These are phyloP conservation scores for Chytridium lagenaria DNA, from an alignment of 371 early-diverging fungal genomes.

Conservation along the genomic window DNA sequence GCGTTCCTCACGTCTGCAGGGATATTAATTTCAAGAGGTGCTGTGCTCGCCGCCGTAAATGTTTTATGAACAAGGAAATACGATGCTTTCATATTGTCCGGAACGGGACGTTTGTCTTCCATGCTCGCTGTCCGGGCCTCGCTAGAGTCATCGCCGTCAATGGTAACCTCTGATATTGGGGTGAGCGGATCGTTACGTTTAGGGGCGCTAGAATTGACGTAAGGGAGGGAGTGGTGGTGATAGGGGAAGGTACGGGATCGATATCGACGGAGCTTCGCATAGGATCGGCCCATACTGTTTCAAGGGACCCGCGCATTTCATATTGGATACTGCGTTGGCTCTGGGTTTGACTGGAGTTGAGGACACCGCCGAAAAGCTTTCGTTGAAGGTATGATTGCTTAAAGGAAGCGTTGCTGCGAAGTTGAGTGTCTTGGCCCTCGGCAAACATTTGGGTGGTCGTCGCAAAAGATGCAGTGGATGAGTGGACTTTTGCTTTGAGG, in stretches of 20 bases:
- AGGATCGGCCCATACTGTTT: background rate
- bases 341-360: background rate
- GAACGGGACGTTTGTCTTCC: conserved; percentile 4
- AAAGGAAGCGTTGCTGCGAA: background rate
- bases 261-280: background rate
- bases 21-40: conserved; percentile 13
- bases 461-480: background rate
- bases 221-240: background rate
- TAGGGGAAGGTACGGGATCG: background rate
- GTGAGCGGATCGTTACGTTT: background rate
- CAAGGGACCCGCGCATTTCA: background rate
- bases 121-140: background rate
- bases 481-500: conserved; percentile 12
- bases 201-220: background rate
- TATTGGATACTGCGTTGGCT: background rate
- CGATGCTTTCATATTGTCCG: background rate
- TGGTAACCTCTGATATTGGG: conserved; percentile 2
- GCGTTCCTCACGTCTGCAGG: conserved; percentile 11
- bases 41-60: background rate
- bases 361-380: background rate
- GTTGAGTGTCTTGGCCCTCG: background rate
- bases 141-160: background rate
- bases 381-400: background rate
- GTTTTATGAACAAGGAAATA: background rate
- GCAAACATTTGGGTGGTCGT: background rate